Percentiles rank a stretch among this genome's conserved stretches.
Evolutionary conservation across 2,329 filamentous ascomycete genomes (phyloP).

Genomic region (Penicillium verrucosum): DNA sequence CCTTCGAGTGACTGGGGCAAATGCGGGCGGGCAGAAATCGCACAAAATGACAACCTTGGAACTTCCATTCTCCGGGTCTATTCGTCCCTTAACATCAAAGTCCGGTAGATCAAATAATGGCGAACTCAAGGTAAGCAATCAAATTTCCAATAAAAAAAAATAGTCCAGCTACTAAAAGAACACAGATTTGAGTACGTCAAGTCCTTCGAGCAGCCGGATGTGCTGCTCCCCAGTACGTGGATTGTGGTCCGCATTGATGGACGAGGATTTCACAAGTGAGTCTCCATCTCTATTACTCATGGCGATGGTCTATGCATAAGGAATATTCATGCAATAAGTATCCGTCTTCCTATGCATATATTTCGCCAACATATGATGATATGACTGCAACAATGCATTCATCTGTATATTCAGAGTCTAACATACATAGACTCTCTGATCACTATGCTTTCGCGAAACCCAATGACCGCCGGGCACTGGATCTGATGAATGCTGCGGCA

Average conservation of each 20-base stretch:
- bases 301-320: neutral
- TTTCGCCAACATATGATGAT: neutral
- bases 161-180: constrained; percentile 2
- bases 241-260: constrained; percentile 93
- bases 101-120: constrained; percentile 23
- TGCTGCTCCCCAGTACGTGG: constrained; percentile 86
- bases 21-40: constrained; percentile 17
- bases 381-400: neutral
- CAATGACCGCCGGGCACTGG: constrained; percentile 80
- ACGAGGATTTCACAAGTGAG: constrained; percentile 87
- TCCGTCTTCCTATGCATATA: neutral
- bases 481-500: constrained; percentile 95
- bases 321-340: neutral
- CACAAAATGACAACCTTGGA: constrained; percentile 17
- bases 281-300: constrained; percentile 1
- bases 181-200: constrained; percentile 90
- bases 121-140: constrained; percentile 38
- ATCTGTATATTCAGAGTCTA: neutral
- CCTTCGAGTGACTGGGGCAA: neutral
- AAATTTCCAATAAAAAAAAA: neutral
- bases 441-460: constrained; percentile 87
- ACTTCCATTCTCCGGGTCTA: constrained; percentile 3
- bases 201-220: constrained; percentile 77
- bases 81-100: constrained; percentile 4
- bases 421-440: constrained; percentile 63